phyloP scores from a whole-genome alignment of 2,329 filamentous ascomycete genomes.

The Magnaporthiopsis poae region DNA sequence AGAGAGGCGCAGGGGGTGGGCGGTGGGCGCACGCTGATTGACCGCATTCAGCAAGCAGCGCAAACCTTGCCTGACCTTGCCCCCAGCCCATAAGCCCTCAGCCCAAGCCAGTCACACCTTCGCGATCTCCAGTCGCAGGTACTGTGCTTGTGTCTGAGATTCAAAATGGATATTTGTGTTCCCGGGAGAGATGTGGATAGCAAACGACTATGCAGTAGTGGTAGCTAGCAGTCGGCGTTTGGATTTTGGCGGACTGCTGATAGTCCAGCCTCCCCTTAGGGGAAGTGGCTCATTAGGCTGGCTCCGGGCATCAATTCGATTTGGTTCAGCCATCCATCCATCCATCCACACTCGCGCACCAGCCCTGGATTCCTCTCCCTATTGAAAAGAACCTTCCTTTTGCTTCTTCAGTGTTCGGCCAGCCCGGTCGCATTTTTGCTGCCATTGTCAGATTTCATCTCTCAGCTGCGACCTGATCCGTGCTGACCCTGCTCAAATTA shows the following conservation, averaged over 20 bases:
- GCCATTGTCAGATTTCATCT: not conserved
- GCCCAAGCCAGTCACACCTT: not conserved
- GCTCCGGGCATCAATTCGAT: not conserved
- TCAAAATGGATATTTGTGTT: too few species aligned
- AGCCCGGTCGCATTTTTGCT: not conserved
- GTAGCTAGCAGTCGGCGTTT: not conserved
- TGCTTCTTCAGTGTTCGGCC: not conserved
- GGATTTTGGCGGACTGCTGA: not conserved
- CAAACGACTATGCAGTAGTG: not conserved
- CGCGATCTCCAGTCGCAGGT: not conserved
- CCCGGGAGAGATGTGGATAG: not conserved
- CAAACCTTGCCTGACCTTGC: not conserved
- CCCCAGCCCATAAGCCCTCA: not conserved
- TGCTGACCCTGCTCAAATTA: not conserved
- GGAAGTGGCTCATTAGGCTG: not conserved
- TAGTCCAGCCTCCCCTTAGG: not conserved
- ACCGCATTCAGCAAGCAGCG: not conserved
- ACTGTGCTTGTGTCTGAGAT: too few species aligned
- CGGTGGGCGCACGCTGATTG: not conserved
- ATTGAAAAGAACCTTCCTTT: not conserved
- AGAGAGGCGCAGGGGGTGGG: not conserved
- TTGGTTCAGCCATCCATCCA: not conserved
- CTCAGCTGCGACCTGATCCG: not conserved
- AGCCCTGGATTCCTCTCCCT: not conserved
- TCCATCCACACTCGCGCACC: not conserved